Base-by-base conservation (phyloP, 1,284 basidiomycete species). In the Sanghuangporus sanghuang region DNA sequence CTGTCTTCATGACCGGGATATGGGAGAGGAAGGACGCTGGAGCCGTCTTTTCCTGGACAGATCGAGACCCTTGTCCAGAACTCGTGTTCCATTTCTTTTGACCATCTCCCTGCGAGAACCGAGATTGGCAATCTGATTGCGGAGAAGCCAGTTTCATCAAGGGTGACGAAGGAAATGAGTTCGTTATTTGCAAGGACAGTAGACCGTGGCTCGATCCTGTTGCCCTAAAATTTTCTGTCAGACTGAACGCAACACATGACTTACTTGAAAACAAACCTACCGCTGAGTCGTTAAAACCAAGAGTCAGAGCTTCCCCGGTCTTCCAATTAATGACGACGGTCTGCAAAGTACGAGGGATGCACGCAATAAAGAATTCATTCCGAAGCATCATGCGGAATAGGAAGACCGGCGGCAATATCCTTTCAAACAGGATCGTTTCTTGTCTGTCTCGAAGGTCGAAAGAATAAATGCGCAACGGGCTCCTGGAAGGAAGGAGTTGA, bases 311-410 rank as follows among this genome's bases (percentile, higher is more conserved):
- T 54, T 61, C 48, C 16, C 35, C 53, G 2, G 53, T n/a, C 50
- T 40, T 61, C 59, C 59, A 61, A 11, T 61, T 61, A 16, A 61
- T 50, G 12, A 61, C 50, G n/a, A 42, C 38, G 18, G 44, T 57
- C 32, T 44, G 56, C n/a, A 61, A 36, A n/a, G 35, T 61, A 53
- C 23, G 48, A 61, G 59, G 49, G 14, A 23, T 38, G 6, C 38
- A 42, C 35, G 21, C 59, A 23, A 61, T 61, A 36, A 61, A 38
- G 50, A 16, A 53, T 16, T 61, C 59, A 5, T 49, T 49, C 16
- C 38, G 50, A n/a, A 61, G 23, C 59, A 61, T 61, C 49, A 61
- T 53, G n/a, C 59, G 27, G 35, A 61, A 61, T n/a, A 53, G 39
- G 32, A 61, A 52, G 5, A 50, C 23, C 9, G 39, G 39, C 21